Evolutionary conservation across 805 yeast genomes (phyloP).

Genomic region (Myxozyma neotropica): DNA sequence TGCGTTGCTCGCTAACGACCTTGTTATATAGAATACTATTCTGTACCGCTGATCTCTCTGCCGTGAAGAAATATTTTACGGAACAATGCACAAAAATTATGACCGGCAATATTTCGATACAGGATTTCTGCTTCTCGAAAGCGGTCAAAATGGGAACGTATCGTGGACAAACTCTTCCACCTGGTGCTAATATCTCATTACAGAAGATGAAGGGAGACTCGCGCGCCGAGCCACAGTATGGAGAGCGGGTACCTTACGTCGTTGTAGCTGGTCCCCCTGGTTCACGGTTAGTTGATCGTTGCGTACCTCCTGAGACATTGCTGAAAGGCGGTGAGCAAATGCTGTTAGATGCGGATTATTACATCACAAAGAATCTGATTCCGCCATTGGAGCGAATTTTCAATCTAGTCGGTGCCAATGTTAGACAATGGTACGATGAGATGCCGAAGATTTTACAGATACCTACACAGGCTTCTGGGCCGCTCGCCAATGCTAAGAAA

Average conservation of each 20-base stretch:
- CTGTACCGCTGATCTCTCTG: conserved; percentile 68
- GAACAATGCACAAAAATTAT: conserved; percentile 68
- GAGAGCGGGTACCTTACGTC: conserved; percentile 85
- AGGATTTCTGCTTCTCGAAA: conserved; percentile 89
- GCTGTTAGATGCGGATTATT: conserved; percentile 78
- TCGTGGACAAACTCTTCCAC: conserved; percentile 67
- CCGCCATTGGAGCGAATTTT: conserved; percentile 90
- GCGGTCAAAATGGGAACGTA: conserved; percentile 86
- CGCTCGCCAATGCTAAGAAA: background rate
- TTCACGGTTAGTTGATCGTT: conserved; percentile 69
- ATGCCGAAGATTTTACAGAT: conserved; percentile 53
- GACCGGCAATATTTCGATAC: conserved; percentile 63
- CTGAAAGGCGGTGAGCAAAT: conserved; percentile 45
- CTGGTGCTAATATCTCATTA: conserved; percentile 85
- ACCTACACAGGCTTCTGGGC: conserved; percentile 8
- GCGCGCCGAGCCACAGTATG: conserved; percentile 80
- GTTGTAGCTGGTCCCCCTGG: conserved; percentile 63
- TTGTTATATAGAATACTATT: conserved; percentile 55
- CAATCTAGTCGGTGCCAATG: conserved; percentile 78
- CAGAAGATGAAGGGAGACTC: conserved; percentile 64
- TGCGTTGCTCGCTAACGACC: background rate
- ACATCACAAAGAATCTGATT: conserved; percentile 76
- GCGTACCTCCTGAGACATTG: conserved; percentile 76
- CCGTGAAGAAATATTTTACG: conserved; percentile 65
- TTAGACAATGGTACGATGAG: conserved; percentile 72